These are phyloP conservation scores for Colletotrichum graminicola DNA, from an alignment of 2,329 filamentous ascomycete species.

Conservation along the genomic window DNA sequence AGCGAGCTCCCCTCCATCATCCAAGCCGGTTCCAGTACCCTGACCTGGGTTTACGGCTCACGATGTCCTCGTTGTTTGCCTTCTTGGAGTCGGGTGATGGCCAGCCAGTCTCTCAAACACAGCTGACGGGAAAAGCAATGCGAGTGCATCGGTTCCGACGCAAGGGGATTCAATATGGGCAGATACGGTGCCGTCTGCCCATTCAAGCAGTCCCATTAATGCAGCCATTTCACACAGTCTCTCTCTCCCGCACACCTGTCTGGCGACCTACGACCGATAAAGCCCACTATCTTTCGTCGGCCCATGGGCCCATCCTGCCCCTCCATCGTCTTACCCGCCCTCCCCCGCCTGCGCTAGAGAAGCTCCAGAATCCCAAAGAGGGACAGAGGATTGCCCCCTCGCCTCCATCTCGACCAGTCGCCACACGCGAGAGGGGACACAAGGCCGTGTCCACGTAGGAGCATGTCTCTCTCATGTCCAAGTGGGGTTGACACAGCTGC, in stretches of 20 bases:
- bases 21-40: not conserved
- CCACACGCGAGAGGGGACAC: not conserved
- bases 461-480: conserved; percentile 12
- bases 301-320: conserved; percentile 16
- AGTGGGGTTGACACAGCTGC: conserved; percentile 24
- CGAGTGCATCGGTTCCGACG: conserved; percentile 1
- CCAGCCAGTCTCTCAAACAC: not conserved
- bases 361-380: conserved; percentile 20
- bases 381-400: conserved; percentile 21
- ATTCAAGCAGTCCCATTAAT: not conserved
- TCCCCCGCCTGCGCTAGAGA: conserved; percentile 26
- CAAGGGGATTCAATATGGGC: conserved; percentile 1
- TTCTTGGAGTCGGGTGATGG: not conserved
- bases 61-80: conserved; percentile 20
- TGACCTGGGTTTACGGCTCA: not conserved
- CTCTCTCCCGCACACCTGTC: not conserved
- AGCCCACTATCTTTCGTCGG: conserved; percentile 7
- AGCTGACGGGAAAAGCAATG: conserved; percentile 17
- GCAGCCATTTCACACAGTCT: not conserved
- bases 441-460: not conserved
- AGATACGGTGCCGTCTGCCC: conserved; percentile 5
- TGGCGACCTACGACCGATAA: not conserved
- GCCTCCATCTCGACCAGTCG: conserved; percentile 34
- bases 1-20: not conserved
- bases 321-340: conserved; percentile 4